Evolutionary conservation across 2,329 filamentous ascomycete genomes (phyloP).

Genomic region (Scortechinia acanthostroma): DNA sequence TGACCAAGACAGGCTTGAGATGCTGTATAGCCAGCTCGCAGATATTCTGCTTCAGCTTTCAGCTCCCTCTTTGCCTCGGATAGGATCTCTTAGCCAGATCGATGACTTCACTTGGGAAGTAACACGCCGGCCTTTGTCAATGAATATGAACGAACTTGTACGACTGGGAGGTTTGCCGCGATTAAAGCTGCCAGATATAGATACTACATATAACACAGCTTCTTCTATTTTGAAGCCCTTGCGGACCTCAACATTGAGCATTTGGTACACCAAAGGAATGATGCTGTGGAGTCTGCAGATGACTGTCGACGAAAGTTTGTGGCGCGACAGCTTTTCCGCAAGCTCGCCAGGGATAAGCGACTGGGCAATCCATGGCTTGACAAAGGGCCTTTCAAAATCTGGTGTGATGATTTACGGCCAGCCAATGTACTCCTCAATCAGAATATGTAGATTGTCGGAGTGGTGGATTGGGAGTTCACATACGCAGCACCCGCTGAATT

Average conservation of each 20-base stretch:
- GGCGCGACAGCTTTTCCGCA: conserved; percentile 20
- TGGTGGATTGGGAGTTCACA: conserved; percentile 18
- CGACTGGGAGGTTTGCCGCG: conserved; percentile 11
- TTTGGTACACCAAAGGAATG: conserved; percentile 25
- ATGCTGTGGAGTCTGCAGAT: conserved; percentile 18
- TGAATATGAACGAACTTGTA: conserved; percentile 30
- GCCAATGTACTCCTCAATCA: conserved; percentile 14
- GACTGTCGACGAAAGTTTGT: conserved; percentile 20
- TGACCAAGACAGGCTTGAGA: conserved; percentile 16
- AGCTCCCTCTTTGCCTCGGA: conserved; percentile 18
- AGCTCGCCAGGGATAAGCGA: conserved; percentile 12
- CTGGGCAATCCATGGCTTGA: conserved; percentile 7
- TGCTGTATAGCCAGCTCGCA: conserved; percentile 29
- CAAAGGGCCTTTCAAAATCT: conserved; percentile 11
- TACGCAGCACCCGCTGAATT: conserved; percentile 13
- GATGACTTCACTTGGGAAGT: conserved; percentile 15
- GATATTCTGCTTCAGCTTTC: conserved; percentile 27
- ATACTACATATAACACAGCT: conserved; percentile 14
- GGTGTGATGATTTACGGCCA: conserved; percentile 16
- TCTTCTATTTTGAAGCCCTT: conserved; percentile 27
- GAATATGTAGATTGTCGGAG: conserved; percentile 9
- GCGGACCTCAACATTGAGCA: conserved; percentile 31
- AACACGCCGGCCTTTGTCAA: conserved; percentile 22
- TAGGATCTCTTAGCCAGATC: conserved; percentile 24
- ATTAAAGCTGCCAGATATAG: conserved; percentile 10